phyloP scores from a whole-genome alignment of 306 rosid genomes.

The Comarum palustre region DNA sequence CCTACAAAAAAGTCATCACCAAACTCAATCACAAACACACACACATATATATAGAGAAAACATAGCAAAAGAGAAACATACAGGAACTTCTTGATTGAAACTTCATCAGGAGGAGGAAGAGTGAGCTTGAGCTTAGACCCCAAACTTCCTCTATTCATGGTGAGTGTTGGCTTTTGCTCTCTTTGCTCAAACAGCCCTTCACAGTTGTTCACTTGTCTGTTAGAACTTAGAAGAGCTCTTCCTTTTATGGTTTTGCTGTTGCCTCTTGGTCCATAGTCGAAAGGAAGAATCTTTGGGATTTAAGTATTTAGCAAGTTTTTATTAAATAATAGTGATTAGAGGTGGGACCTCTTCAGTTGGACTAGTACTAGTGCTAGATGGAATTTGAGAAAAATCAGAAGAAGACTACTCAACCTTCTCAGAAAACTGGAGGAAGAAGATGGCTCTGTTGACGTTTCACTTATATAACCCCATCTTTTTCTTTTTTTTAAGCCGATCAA shows the following conservation, averaged over 20 bases:
- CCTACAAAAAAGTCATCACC: slow-evolving; percentile 42
- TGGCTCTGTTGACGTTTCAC: not conserved
- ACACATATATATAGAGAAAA: not conserved
- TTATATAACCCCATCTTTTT: too few relatives aligned
- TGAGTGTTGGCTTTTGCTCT: slow-evolving; percentile 28
- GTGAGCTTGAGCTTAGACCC: slow-evolving; percentile 61
- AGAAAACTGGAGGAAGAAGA: not conserved
- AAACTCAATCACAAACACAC: slow-evolving; percentile 31
- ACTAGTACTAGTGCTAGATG: not conserved
- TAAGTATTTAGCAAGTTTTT: not conserved
- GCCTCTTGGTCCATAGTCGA: not conserved
- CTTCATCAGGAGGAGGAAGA: slow-evolving; percentile 66
- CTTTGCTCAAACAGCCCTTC: slow-evolving; percentile 9
- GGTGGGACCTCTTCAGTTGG: slow-evolving; percentile 7
- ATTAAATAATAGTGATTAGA: not conserved
- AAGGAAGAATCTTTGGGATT: not conserved
- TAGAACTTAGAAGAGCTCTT: not conserved
- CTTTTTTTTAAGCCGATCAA: too few relatives aligned
- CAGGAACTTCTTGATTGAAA: slow-evolving; percentile 66
- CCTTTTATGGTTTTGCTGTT: not conserved
- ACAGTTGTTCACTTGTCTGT: slow-evolving; percentile 1
- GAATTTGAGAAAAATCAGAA: not conserved
- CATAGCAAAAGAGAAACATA: slow-evolving; percentile 29
- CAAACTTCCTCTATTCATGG: slow-evolving; percentile 69
- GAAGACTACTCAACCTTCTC: not conserved